Conservation (phyloP, 2,329 filamentous ascomycete species). For the Cladosporium sphaerospermum region DNA sequence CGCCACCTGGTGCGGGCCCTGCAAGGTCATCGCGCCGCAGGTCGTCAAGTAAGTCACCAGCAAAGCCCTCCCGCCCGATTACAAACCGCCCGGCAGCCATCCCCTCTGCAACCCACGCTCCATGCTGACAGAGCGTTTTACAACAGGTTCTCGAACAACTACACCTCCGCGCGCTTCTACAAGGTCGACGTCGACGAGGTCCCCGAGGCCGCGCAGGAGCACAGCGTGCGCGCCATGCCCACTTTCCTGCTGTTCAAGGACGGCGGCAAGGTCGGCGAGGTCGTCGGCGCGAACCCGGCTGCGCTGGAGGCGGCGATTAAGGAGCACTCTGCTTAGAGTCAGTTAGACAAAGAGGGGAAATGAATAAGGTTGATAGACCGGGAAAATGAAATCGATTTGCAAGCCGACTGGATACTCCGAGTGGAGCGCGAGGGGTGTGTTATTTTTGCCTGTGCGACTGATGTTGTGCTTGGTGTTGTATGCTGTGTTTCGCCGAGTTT, state of each 20-base stretch:
- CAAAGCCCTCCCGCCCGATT: constrained; percentile 12
- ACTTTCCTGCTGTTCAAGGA: constrained; percentile 82
- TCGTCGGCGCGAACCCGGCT: constrained; percentile 75
- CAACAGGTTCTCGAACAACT: constrained; percentile 53
- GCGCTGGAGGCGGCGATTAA: constrained; percentile 54
- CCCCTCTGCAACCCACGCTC: background rate
- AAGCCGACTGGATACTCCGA: background rate
- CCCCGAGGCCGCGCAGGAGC: constrained; percentile 66
- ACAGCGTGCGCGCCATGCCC: constrained; percentile 84
- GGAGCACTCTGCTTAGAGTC: constrained; percentile 17
- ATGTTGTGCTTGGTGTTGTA: no score
- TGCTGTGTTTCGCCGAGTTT: no score
- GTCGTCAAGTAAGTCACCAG: constrained; percentile 48
- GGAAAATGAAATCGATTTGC: background rate
- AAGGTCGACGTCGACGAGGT: constrained; percentile 89
- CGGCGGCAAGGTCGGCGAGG: constrained; percentile 63
- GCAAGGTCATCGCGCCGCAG: constrained; percentile 79
- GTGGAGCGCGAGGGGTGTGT: no score
- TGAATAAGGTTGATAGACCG: background rate
- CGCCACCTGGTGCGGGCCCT: constrained; percentile 89
- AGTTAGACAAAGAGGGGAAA: background rate
- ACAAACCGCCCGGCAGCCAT: background rate
- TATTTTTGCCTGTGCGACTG: no score
- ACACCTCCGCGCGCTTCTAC: constrained; percentile 64
- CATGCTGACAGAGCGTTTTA: background rate